A percentile compares a stretch with the other conserved stretches of the same genome.
These are phyloP conservation scores for Magnaporthiopsis poae DNA, from an alignment of 2,329 filamentous ascomycete genomes.

Conservation along the genomic window DNA sequence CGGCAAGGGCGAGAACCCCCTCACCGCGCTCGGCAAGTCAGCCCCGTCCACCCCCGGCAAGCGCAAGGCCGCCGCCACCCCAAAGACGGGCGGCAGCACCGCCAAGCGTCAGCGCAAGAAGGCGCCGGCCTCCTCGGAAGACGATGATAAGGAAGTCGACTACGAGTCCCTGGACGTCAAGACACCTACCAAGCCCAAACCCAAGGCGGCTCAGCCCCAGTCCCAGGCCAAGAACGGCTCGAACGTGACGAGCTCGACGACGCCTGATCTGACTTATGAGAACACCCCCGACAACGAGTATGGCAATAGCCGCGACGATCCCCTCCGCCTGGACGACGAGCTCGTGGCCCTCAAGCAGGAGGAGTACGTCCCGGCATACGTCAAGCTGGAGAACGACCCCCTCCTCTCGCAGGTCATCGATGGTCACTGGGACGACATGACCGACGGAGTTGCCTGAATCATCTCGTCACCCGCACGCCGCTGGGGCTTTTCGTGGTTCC, in stretches of 20 bases:
- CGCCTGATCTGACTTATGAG: background rate
- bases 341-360: background rate
- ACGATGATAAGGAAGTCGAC: constrained; percentile 18
- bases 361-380: background rate
- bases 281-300: background rate
- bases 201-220: background rate
- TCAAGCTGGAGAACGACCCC: background rate
- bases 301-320: background rate
- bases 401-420: background rate
- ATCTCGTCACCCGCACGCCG: background rate
- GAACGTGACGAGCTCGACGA: background rate
- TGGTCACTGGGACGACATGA: background rate
- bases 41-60: constrained; percentile 19
- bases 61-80: constrained; percentile 9
- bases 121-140: constrained; percentile 15
- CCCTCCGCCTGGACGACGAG: background rate
- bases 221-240: background rate
- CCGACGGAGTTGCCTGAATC: background rate
- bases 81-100: background rate
- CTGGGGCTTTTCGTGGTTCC: background rate
- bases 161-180: constrained; percentile 22
- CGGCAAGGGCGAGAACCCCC: constrained; percentile 35
- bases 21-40: constrained; percentile 18
- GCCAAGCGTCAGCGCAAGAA: constrained; percentile 7
- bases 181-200: constrained; percentile 11